Evolutionary conservation across 441 rosid species (phyloP).

Genomic region (Pelargonium myrrhifolium): DNA sequence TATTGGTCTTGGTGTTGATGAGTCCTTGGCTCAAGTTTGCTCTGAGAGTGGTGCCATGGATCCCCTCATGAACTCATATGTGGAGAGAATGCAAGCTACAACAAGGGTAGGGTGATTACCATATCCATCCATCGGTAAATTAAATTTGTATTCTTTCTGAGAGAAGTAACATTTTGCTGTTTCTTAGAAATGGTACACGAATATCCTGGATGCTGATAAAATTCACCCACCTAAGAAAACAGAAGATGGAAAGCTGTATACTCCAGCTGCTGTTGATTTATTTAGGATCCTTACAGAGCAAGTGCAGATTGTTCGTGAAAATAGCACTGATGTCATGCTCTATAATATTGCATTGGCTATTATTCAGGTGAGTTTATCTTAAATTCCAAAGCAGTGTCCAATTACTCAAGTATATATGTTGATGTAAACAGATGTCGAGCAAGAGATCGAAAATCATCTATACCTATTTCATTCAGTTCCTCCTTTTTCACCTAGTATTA

Average conservation of each 20-base stretch:
- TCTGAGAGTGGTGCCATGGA: slow-evolving; percentile 99
- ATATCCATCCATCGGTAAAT: too few relatives aligned
- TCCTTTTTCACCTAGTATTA: background rate
- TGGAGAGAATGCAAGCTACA: slow-evolving; percentile 99
- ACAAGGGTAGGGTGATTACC: too few relatives aligned
- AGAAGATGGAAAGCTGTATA: slow-evolving; percentile 94
- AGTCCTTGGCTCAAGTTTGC: slow-evolving; percentile 96
- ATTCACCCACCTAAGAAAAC: slow-evolving; percentile 96
- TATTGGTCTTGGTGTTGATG: slow-evolving; percentile 98
- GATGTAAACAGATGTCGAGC: too few relatives aligned
- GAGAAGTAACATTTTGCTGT: too few relatives aligned
- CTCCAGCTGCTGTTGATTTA: slow-evolving; percentile 99
- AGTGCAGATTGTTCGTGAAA: slow-evolving; percentile 97
- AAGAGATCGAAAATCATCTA: too few relatives aligned
- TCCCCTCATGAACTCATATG: slow-evolving; percentile 96
- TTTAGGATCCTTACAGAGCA: slow-evolving; percentile 98
- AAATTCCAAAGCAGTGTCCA: slow-evolving; percentile 19
- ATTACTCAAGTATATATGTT: too few relatives aligned
- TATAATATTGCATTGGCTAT: slow-evolving; percentile 92
- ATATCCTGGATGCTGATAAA: slow-evolving; percentile 94
- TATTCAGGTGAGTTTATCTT: slow-evolving; percentile 65
- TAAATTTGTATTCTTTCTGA: too few relatives aligned
- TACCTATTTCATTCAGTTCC: too few relatives aligned
- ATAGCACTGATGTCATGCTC: slow-evolving; percentile 94
- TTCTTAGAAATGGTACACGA: slow-evolving; percentile 89